Evolutionary conservation across 495 filamentous ascomycete species (phyloP).

Genomic region (Annulohypoxylon nitens): DNA sequence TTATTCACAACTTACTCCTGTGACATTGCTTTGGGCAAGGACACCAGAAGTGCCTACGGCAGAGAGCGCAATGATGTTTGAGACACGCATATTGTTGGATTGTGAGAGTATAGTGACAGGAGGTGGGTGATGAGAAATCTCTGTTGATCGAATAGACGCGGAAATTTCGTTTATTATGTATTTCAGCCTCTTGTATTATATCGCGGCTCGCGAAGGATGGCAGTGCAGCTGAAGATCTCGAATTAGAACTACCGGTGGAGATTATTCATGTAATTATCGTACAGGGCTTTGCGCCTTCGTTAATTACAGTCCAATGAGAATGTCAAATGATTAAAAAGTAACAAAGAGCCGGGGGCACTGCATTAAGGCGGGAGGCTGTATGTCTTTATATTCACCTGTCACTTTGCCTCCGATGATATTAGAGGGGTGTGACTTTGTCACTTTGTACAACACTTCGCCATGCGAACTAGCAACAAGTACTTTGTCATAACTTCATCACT

Average conservation of each 20-base stretch:
- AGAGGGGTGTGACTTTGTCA: slow-evolving; percentile 33
- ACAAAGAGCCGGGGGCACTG: slow-evolving; percentile 27
- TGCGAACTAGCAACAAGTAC: slow-evolving; percentile 32
- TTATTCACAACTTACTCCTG: slow-evolving; percentile 50
- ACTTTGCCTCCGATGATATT: slow-evolving; percentile 20
- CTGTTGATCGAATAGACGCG: slow-evolving; percentile 15
- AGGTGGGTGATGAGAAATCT: not conserved
- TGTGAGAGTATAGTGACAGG: not conserved
- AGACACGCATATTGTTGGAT: slow-evolving; percentile 57
- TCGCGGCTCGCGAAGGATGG: slow-evolving; percentile 17
- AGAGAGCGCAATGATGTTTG: slow-evolving; percentile 55
- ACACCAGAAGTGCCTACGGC: slow-evolving; percentile 55
- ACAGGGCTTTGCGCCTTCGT: slow-evolving; percentile 7
- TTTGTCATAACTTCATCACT: slow-evolving; percentile 36
- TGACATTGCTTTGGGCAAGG: slow-evolving; percentile 54
- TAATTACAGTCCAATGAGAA: not conserved
- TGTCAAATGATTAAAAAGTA: slow-evolving; percentile 16
- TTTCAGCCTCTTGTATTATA: slow-evolving; percentile 11
- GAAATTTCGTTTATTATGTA: slow-evolving; percentile 27
- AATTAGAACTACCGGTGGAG: slow-evolving; percentile 13
- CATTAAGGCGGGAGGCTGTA: slow-evolving; percentile 23
- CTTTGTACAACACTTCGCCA: slow-evolving; percentile 26
- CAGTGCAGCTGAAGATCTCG: slow-evolving; percentile 11
- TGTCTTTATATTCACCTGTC: slow-evolving; percentile 34
- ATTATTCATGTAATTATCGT: slow-evolving; percentile 23